Evolutionary conservation across 805 yeast genomes (phyloP), one percentile per base, ranked within the genome.

Genomic region (Candida wancherniae): DNA sequence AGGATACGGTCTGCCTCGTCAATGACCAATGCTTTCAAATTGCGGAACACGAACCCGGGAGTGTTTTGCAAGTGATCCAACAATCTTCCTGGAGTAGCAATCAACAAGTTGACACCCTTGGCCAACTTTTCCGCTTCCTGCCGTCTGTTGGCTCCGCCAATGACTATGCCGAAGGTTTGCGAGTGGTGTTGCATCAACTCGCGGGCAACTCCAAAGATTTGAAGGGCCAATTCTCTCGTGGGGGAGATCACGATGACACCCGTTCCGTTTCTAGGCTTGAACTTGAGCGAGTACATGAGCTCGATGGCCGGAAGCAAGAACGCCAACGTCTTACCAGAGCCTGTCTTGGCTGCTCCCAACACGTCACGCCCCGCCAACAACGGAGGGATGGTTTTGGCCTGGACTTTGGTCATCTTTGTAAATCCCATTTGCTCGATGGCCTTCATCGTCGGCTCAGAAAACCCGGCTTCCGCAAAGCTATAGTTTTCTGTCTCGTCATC

Each of bases 261-360:
- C 10, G 97, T 90, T 47, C 98, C 98, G 55, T 92, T 94, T 68
- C 97, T 77, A 33, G 98, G 97, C 62, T 90, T 92, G 69, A 88
- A 92, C 56, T 83, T 86, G 50, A 92, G 71, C 11, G 95, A 79
- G 54, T 88, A 83, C 33, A 92, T 70, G 64, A 87, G 66, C 63
- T 92, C 98, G 43, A 92, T 81, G 19, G 98, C 98, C 9, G 99
- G 99, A 38, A 92, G 73, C 51, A 92, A 67, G 49, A 92, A 92
- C 7, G 99, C 97, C 39, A 94, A 66, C 0, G 99, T 92, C 66
- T 92, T 92, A 56, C 99, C 99, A 1, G 97, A 87, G 33, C 99
- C 99, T 3, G 99, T 92, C 64, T 88, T 90, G 35, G 99, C 99
- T n/a, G 98, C 98, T 45, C 98, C 99, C 33, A 92, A 71, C 13